Percentiles rank a stretch among this genome's conserved stretches.
phyloP scores from a whole-genome alignment of 1,139 yeast species.

The Hyphopichia fennica region DNA sequence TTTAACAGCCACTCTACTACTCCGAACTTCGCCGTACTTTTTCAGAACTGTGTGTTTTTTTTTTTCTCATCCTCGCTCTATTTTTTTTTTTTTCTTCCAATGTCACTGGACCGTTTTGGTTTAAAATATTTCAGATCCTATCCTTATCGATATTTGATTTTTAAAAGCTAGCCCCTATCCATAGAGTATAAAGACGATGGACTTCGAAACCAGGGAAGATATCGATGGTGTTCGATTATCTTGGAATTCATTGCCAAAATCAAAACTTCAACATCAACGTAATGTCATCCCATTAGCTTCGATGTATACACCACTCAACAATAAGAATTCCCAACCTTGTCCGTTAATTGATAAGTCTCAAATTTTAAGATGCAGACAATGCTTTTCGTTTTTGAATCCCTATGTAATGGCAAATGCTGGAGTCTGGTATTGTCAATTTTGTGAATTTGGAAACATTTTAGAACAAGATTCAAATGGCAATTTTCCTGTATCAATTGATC shows the following conservation, averaged over 20 bases:
- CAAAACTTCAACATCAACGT: slow-evolving; percentile 57
- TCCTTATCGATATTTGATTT: not conserved
- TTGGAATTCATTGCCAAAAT: slow-evolving; percentile 80
- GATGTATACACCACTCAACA: slow-evolving; percentile 65
- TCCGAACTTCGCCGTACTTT: not conserved
- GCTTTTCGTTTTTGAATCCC: slow-evolving; percentile 64
- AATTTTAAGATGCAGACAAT: slow-evolving; percentile 50
- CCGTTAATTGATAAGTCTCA: slow-evolving; percentile 37
- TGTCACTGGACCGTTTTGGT: not conserved
- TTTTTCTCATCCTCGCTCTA: not conserved
- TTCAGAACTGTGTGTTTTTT: not conserved
- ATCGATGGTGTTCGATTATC: slow-evolving; percentile 85
- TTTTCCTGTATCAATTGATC: slow-evolving; percentile 20
- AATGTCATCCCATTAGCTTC: slow-evolving; percentile 64
- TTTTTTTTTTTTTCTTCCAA: not conserved
- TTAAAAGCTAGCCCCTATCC: too few relatives aligned
- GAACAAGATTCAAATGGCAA: slow-evolving; percentile 14
- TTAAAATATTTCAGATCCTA: not conserved
- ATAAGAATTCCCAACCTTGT: slow-evolving; percentile 42
- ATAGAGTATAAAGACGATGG: too few relatives aligned
- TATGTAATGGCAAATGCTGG: slow-evolving; percentile 41
- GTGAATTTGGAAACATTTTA: slow-evolving; percentile 55
- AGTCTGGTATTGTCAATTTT: slow-evolving; percentile 66
- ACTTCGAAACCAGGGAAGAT: slow-evolving; percentile 86
- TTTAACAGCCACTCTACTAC: not conserved